A percentile compares a stretch with the other conserved stretches of the same genome.
phyloP scores from a whole-genome alignment of 345 rosid species.

The Euphorbia lathyris region DNA sequence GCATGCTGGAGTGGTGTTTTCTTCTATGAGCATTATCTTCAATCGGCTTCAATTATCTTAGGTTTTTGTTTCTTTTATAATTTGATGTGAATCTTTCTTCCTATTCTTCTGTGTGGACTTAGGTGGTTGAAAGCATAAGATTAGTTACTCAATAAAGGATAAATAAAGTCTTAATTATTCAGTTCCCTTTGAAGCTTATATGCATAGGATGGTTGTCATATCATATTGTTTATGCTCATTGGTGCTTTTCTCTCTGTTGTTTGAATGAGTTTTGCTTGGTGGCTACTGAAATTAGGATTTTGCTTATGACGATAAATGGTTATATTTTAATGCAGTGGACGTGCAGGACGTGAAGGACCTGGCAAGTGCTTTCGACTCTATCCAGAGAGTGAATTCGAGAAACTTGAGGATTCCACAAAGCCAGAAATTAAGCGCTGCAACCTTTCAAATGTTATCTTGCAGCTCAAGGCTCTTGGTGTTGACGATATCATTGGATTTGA shows the following conservation, averaged over 20 bases:
- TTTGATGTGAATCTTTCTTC: neutral
- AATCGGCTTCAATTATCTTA: neutral
- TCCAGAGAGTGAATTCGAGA: conserved; percentile 83
- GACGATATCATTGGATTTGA: conserved; percentile 91
- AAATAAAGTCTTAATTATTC: neutral
- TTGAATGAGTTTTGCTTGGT: conserved; percentile 7
- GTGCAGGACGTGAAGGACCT: conserved; percentile 94
- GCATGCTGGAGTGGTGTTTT: neutral
- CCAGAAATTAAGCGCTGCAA: conserved; percentile 94
- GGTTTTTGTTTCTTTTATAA: neutral
- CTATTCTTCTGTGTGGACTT: neutral
- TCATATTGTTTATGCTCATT: neutral
- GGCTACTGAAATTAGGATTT: neutral
- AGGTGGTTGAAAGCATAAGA: neutral
- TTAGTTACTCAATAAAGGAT: neutral
- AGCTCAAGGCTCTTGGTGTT: conserved; percentile 83
- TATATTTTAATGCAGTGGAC: conserved; percentile 59
- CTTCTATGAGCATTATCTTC: neutral
- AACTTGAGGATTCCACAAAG: conserved; percentile 81
- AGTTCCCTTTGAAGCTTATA: neutral
- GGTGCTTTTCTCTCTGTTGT: neutral
- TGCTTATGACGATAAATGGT: conserved; percentile 5
- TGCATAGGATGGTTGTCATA: neutral
- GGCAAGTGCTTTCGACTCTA: conserved; percentile 95
- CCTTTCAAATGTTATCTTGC: conserved; percentile 86